A percentile compares a stretch with the other conserved stretches of the same genome.
Conservation (phyloP, 768 basidiomycete genomes). For the Trametopsis cervina region DNA sequence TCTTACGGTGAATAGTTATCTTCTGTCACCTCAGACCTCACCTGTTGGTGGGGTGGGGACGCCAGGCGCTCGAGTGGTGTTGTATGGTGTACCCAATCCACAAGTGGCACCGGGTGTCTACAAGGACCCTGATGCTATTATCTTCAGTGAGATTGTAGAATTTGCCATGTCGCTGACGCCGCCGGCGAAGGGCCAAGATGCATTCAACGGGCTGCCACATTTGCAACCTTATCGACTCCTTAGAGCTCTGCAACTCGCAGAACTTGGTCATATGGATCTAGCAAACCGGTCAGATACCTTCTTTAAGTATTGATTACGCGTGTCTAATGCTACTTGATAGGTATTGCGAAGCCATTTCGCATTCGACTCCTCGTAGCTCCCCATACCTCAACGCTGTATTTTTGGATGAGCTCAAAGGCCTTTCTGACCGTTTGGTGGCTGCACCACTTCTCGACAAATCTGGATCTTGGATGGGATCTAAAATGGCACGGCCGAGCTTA, state of each 20-base stretch:
- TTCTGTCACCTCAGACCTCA: constrained; percentile 80
- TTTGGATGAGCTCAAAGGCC: constrained; percentile 65
- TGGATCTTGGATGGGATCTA: constrained; percentile 81
- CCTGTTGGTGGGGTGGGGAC: constrained; percentile 65
- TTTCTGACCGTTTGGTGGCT: constrained; percentile 73
- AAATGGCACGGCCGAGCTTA: constrained; percentile 83
- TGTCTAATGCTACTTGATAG: constrained; percentile 32
- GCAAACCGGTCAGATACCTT: constrained; percentile 57
- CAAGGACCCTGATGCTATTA: constrained; percentile 66
- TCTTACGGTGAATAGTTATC: constrained; percentile 45
- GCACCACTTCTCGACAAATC: constrained; percentile 69
- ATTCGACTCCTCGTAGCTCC: constrained; percentile 53
- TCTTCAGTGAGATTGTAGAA: constrained; percentile 88
- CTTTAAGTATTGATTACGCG: not conserved
- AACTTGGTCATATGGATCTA: constrained; percentile 68
- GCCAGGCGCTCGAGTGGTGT: constrained; percentile 56
- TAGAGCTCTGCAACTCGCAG: constrained; percentile 68
- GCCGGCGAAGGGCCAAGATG: constrained; percentile 75
- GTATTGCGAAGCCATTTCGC: constrained; percentile 88
- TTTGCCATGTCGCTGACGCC: constrained; percentile 80
- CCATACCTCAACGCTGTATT: constrained; percentile 62
- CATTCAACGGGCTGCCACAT: constrained; percentile 75
- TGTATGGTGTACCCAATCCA: constrained; percentile 68
- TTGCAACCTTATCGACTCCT: constrained; percentile 85
- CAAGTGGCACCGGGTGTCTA: constrained; percentile 40